Evolutionary conservation across 2,329 filamentous ascomycete species (phyloP), one percentile per base, ranked within the genome.

Genomic region (Fusarium sp.): DNA sequence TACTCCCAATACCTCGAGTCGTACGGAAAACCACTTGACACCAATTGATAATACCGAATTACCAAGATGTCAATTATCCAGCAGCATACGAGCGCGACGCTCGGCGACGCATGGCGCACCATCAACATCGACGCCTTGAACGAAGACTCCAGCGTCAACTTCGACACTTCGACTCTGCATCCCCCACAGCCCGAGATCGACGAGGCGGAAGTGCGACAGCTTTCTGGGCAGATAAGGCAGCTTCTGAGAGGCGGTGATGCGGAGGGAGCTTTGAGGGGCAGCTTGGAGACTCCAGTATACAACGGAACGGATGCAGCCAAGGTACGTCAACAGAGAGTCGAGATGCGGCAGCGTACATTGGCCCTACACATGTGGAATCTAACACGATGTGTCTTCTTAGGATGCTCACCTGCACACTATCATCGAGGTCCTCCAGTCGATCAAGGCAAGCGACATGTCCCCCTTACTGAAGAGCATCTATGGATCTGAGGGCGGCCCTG

Each of bases 361-460:
- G 33, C 21, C 18, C 9, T 23, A 25, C 33, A 44, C 23, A 9
- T 11, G 66, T 19, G 30, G 33, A 32, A 56, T 33, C 65, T 72
- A 59, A 77, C 49, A 16, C 10, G 6, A 30, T 9, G 9, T 25
- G 21, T 11, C 21, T 15, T 11, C 25, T 72, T 83, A 97, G 92
- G 94, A 97, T 75, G 87, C 94, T 35, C 95, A 98, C 82, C 86
- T 97, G 73, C 91, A 94, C 75, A 96, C 94, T 25, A 93, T 99
- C 44, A 91, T 94, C 70, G 96, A 99, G 85, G 95, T 98, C 66
- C 87, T 99, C 74, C 95, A 97, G 83, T 96, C 94, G 25, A 98
- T 98, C 85, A 95, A 97, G 82, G 95, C 96, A 80, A 93, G 93
- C 77, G 96, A 99, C 78, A 98, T 98, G 94, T 94, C 92, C 73